Base-by-base conservation (phyloP, 2,329 filamentous ascomycete genomes). In the Phyllosticta capitalensis region DNA sequence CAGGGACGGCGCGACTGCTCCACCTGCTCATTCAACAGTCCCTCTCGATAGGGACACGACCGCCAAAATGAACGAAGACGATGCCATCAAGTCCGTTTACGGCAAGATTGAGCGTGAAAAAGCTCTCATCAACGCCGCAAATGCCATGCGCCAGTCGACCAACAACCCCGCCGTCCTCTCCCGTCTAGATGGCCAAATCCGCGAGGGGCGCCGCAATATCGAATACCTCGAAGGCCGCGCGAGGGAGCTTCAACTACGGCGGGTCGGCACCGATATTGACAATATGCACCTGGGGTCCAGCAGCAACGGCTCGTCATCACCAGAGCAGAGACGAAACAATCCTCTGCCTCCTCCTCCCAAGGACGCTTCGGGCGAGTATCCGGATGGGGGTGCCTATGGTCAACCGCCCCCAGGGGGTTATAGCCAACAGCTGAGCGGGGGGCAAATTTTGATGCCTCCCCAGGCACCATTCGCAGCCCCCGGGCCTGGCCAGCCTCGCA, bases 61-160 rank as follows among this genome's bases (percentile, higher is more conserved):
- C 52, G 71, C 73, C 74, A 78, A 66, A 71, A 85, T 84, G 78
- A 79, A 78, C 71, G 78, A 83, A 72, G 82, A 86, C 70, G 80
- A 84, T 66, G 59, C 83, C 65, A 81, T 85, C 76, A 85, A 85
- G 76, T 88, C 90, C 75, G 91, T 99, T 78, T 85, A 88, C 78
- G 88, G 87, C 79, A 97, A 99, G 87, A 97, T 99, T 76, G 90
- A 96, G 81, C 87, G 92, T 74, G 94, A 99, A 78, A 92, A 92
- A 81, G 89, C 88, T 69, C 86, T 97, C 71, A 94, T 99, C 80
- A 89, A 89, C 75, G 92, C 90, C 69, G 92, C 92, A 67, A 94
- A 90, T 76, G 85, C 89, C 68, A 96, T 99, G 92, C 88, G 91
- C 76, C 88, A 92, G 76, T 92, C 94, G 74, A 96, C 92, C 67